Evolutionary conservation across 257 asterid species (phyloP).

Genomic region (Mitragyna speciosa): DNA sequence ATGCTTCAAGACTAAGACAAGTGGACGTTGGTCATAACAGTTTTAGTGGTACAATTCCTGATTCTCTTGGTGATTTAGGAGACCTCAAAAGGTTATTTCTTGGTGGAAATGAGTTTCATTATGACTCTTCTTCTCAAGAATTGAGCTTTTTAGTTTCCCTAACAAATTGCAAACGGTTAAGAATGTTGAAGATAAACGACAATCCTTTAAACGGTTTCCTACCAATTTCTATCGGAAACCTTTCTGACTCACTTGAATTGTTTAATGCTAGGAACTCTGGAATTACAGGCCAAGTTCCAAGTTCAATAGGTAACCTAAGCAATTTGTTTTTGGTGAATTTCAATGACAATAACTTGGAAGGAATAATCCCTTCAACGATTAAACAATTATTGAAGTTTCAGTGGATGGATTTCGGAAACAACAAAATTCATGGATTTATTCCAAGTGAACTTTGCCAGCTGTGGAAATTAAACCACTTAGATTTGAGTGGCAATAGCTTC

Average conservation of each 20-base stretch:
- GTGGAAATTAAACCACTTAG: background rate
- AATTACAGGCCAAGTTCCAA: constrained; percentile 24
- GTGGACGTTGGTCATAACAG: background rate
- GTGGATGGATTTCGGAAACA: background rate
- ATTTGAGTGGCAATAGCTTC: background rate
- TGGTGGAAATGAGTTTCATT: background rate
- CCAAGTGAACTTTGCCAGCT: background rate
- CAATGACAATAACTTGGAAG: background rate
- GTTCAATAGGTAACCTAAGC: constrained; percentile 8
- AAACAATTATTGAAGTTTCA: background rate
- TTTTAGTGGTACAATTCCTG: background rate
- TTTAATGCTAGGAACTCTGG: background rate
- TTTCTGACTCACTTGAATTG: constrained; percentile 4
- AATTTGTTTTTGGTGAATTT: background rate
- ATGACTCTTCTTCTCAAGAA: background rate
- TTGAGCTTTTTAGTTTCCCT: background rate
- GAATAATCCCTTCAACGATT: constrained; percentile 9
- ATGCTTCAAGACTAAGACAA: background rate
- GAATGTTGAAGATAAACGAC: background rate
- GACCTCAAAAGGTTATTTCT: background rate
- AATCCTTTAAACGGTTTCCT: background rate
- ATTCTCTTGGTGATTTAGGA: background rate
- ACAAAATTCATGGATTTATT: background rate
- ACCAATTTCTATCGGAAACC: constrained; percentile 19
- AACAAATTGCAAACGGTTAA: background rate